Evolutionary conservation across 2,329 filamentous ascomycete genomes (phyloP), one percentile per base, ranked within the genome.

Genomic region (Shiraia bambusicola): DNA sequence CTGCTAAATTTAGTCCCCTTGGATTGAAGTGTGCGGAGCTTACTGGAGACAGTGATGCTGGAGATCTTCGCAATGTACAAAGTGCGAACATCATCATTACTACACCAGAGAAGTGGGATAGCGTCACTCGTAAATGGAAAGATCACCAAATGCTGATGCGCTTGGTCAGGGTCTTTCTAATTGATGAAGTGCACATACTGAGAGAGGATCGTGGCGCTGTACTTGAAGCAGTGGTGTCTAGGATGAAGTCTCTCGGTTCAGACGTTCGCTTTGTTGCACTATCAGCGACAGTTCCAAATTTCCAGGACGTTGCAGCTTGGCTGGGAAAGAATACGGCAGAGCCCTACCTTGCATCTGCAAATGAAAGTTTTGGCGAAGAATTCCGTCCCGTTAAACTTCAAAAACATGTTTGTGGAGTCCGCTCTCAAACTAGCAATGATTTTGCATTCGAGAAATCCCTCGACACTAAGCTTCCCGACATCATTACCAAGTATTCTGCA

Each of bases 81-180:
- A 81, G 76, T 53, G 88, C 88, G 3, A 84, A 83, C 33, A 87
- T 95, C 49, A 92, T 95, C 52, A 78, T 94, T 48, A 93, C 89
- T 0, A 95, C 88, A 0, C 88, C 89, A 0, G 88, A 95, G 67
- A 94, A 94, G 60, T 94, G 88, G 88, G 88, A 95, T 61, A 92
- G 87, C 45, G 84, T 93, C 64, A 94, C 89, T 0, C 77, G 88
- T 13, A 91, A 88, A 60, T 94, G 89, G 89, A 82, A 84, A 54
- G 88, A 94, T 54, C 86, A 94, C 56, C 77, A 78, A 37, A 86
- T 77, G 50, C 71, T 94, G 13, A 81, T 94, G 67, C 79, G 84
- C 44, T 75, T 91, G 48, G 80, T 94, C 32, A 87, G 85, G 46
- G 71, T 95, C 0, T 88, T 93, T 48, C 76, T 95, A 14, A 90